Evolutionary conservation across 2,329 filamentous ascomycete genomes (phyloP).

Genomic region (Dactylellina drechsleri): DNA sequence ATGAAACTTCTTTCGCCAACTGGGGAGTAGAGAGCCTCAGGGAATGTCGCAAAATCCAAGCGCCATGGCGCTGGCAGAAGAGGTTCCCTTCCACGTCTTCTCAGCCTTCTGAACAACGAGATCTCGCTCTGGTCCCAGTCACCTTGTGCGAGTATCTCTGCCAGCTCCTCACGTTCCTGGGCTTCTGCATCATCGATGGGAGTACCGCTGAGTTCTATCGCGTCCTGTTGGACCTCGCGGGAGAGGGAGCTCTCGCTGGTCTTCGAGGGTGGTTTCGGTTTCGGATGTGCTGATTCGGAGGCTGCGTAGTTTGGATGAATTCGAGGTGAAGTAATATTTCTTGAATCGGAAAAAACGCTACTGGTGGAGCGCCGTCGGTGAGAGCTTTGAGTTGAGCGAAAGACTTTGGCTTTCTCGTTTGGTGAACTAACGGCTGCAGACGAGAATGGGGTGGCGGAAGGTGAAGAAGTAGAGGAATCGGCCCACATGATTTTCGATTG

Average conservation of each 20-base stretch:
- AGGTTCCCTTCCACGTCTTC: conserved; percentile 46
- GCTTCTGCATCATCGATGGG: conserved; percentile 27
- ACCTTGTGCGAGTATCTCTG: conserved; percentile 44
- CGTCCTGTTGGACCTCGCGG: conserved; percentile 47
- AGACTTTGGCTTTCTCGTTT: not conserved
- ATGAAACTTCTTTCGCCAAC: conserved; percentile 51
- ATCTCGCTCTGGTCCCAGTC: conserved; percentile 47
- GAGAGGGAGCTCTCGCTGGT: conserved; percentile 27
- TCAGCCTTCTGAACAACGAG: conserved; percentile 32
- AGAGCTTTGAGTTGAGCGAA: not conserved
- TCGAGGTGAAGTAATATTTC: not conserved
- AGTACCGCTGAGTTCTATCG: conserved; percentile 29
- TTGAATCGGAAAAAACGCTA: conserved; percentile 27
- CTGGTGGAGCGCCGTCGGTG: conserved; percentile 48
- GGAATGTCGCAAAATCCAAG: conserved; percentile 49
- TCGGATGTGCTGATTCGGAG: not conserved
- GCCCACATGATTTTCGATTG: no score
- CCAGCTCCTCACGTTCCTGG: conserved; percentile 36
- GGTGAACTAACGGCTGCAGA: not conserved
- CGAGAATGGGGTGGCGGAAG: not conserved
- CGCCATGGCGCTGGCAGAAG: conserved; percentile 47
- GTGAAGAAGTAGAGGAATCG: no score
- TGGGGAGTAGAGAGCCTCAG: conserved; percentile 39
- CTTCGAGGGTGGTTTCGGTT: conserved; percentile 2
- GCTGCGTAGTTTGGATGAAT: no score